phyloP scores from a whole-genome alignment of 441 rosid genomes.

The Euphorbia corollata region DNA sequence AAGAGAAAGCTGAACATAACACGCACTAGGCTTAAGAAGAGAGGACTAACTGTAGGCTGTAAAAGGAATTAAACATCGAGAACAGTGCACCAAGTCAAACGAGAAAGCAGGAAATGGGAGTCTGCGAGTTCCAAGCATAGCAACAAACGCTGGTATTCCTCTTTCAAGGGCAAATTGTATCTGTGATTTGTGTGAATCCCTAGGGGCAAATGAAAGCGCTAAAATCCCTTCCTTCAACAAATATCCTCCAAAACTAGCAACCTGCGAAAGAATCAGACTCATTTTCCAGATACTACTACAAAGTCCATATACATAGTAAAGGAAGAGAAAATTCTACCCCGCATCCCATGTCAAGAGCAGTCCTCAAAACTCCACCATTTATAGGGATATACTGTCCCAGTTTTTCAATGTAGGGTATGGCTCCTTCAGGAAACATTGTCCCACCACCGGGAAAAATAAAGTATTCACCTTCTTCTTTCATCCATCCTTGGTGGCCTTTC shows the following conservation, averaged over 20 bases:
- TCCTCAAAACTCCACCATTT: conserved; percentile 58
- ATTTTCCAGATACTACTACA: not conserved
- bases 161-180: conserved; percentile 87
- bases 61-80: conserved; percentile 85
- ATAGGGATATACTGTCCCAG: conserved; percentile 82
- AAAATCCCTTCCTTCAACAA: conserved; percentile 60
- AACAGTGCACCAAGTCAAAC: conserved; percentile 84
- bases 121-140: conserved; percentile 95
- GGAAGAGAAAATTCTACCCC: conserved; percentile 48
- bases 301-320: conserved; percentile 1
- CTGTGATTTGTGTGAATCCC: conserved; percentile 90
- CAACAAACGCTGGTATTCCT: conserved; percentile 93
- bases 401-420: conserved; percentile 71
- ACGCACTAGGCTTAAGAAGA: not conserved
- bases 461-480: conserved; percentile 74
- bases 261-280: conserved; percentile 37
- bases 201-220: conserved; percentile 83
- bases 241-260: conserved; percentile 92
- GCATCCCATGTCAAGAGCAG: conserved; percentile 96
- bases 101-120: conserved; percentile 89
- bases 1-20: conserved; percentile 11
- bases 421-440: conserved; percentile 96
- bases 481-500: conserved; percentile 99
- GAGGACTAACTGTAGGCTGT: conserved; percentile 81
- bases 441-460: conserved; percentile 91